Percentiles rank a stretch among this genome's conserved stretches.
Conservation (phyloP, 371 early-diverging fungal species). For the Rhizopus microsporus region DNA sequence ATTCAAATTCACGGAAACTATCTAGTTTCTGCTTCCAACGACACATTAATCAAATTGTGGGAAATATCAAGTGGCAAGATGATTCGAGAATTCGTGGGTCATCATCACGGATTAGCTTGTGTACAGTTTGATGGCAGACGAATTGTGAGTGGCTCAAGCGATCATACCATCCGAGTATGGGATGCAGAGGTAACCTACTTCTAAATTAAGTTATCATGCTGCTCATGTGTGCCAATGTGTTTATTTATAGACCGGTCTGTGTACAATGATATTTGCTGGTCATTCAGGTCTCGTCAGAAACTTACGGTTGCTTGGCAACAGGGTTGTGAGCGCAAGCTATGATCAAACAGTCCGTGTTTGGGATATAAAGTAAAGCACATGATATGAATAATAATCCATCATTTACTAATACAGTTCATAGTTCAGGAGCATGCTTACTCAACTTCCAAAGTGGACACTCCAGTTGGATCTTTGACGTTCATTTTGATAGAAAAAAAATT, state of each 20-base stretch:
- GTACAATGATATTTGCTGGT: constrained; percentile 57
- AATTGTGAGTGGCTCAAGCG: constrained; percentile 93
- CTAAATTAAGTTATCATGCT: background rate
- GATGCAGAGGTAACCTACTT: constrained; percentile 55
- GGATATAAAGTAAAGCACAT: constrained; percentile 59
- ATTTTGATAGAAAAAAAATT: constrained; percentile 77
- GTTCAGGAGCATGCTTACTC: constrained; percentile 41
- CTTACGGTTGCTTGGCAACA: constrained; percentile 68
- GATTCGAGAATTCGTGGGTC: constrained; percentile 72
- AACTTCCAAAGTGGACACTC: constrained; percentile 73
- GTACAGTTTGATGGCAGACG: constrained; percentile 90
- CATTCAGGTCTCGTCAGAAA: constrained; percentile 94
- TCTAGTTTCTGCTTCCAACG: constrained; percentile 88
- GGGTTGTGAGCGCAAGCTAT: constrained; percentile 64
- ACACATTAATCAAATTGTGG: constrained; percentile 87
- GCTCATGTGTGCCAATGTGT: background rate
- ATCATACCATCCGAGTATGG: constrained; percentile 95
- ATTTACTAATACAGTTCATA: background rate
- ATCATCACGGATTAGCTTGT: constrained; percentile 87
- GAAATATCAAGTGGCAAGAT: constrained; percentile 68
- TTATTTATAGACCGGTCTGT: constrained; percentile 64
- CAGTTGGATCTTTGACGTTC: constrained; percentile 96
- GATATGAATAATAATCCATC: background rate
- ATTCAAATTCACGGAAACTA: constrained; percentile 69
- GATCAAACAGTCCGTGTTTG: constrained; percentile 97